Percentiles rank a stretch among this genome's conserved stretches.
Conservation (phyloP, 805 yeast genomes). For the Tetrapisispora fleetii region DNA sequence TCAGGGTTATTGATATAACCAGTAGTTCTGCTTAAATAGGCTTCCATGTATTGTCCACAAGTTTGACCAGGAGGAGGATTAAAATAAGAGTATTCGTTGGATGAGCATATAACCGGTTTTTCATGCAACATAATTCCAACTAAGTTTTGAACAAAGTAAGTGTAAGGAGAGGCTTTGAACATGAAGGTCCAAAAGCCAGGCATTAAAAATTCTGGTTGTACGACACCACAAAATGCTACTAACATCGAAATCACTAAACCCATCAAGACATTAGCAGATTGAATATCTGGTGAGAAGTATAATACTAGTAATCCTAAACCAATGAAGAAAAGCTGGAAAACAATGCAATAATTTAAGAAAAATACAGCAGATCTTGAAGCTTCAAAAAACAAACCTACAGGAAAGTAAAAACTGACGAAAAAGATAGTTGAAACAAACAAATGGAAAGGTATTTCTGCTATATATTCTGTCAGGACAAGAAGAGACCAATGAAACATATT, state of each 20-base stretch:
- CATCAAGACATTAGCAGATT: conserved; percentile 23
- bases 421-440: conserved; percentile 23
- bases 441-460: conserved; percentile 31
- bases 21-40: conserved; percentile 10
- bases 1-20: conserved; percentile 19
- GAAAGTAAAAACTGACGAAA: conserved; percentile 34
- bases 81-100: conserved; percentile 14
- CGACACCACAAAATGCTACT: conserved; percentile 32
- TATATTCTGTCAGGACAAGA: conserved; percentile 28
- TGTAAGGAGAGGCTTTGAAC: conserved; percentile 35
- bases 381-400: conserved; percentile 26
- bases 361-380: conserved; percentile 33
- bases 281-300: conserved; percentile 16
- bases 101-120: conserved; percentile 35
- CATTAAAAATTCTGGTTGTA: conserved; percentile 30
- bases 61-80: conserved; percentile 17
- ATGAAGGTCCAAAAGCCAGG: conserved; percentile 37
- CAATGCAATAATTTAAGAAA: conserved; percentile 32
- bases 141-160: conserved; percentile 37
- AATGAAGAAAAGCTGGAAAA: conserved; percentile 39
- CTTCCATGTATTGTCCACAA: conserved; percentile 17
- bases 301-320: conserved; percentile 32
- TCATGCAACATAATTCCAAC: conserved; percentile 42
- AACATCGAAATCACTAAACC: conserved; percentile 23
- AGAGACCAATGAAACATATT: conserved; percentile 35